Base-by-base conservation (phyloP, 2,329 filamentous ascomycete genomes). In the Aspergillus japonicus region DNA sequence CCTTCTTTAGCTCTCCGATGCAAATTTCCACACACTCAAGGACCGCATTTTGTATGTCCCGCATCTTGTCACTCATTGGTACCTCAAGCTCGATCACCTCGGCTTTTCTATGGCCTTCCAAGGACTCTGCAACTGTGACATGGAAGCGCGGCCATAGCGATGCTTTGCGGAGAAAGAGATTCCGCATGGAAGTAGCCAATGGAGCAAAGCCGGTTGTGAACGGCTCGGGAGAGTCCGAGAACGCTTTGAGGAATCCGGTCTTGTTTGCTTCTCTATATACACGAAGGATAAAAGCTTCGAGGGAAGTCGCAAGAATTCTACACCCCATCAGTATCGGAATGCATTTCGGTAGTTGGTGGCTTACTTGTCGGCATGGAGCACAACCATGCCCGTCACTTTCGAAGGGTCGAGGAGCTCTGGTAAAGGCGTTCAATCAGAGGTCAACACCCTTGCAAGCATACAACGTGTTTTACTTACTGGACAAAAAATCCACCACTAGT, bases 41-140 rank as follows among this genome's bases (percentile, higher is more conserved):
- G 61, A 98, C 89, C 26, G 95, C 93, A 64, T 91, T 94, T 71
- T 99, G 95, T 47, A 99, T 97, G 47, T 92, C 88, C 61, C 85
- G 86, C 95, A 99, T 99, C 53, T 87, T 85, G 42, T 96, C 91
- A 5, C 92, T 96, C 94, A 99, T 98, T 29, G 91, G 89, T 5
- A 99, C 90, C 75, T 97, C 95, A 24, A 98, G 82, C 77, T 99
- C 95, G 64, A 99, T 96, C 50, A 99, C 95, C 76, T 99, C 95
- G 4, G 95, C 94, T 73, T 94, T 96, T 70, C 90, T 89, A 73
- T 90, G 91, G 10, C 93, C 93, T 75, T 99, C 95, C 2, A 99
- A 81, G 2, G 92, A 92, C 68, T 92, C 87, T 0, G 93, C 92
- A 5, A 99, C 92, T 0, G 90, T 88, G 60, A 96, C 86, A 71